Conservation (phyloP, 768 basidiomycete genomes). For the Cystoderma amianthinum region DNA sequence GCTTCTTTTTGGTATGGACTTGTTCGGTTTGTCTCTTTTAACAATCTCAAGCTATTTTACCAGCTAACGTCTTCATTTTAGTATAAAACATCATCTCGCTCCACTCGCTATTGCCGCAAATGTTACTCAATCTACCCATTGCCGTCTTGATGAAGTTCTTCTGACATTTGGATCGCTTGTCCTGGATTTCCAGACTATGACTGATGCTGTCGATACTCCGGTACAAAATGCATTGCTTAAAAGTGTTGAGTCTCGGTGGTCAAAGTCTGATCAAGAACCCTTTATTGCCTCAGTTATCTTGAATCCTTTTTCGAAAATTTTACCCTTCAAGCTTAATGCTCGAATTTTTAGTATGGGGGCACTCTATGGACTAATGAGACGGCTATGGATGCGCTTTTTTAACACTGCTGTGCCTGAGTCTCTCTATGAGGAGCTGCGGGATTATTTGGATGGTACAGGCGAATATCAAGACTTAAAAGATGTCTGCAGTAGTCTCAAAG, state of each 20-base stretch:
- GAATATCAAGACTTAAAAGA: background rate
- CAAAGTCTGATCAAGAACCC: constrained; percentile 10
- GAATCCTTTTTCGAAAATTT: background rate
- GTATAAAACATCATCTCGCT: constrained; percentile 18
- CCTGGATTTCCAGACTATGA: constrained; percentile 8
- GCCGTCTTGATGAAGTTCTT: constrained; percentile 20
- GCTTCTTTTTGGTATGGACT: constrained; percentile 22
- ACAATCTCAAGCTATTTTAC: constrained; percentile 2
- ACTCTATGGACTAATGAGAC: background rate
- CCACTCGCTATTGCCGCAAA: constrained; percentile 23
- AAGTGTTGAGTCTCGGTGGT: constrained; percentile 22
- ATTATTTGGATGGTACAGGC: background rate
- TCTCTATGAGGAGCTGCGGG: background rate
- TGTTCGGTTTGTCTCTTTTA: constrained; percentile 12
- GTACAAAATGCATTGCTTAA: constrained; percentile 14
- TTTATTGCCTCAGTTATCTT: background rate
- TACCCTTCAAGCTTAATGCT: background rate
- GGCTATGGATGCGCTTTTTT: background rate
- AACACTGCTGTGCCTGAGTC: background rate
- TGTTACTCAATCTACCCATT: constrained; percentile 17
- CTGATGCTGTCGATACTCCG: constrained; percentile 8
- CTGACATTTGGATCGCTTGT: constrained; percentile 20
- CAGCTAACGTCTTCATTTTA: constrained; percentile 6
- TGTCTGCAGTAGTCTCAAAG: no score
- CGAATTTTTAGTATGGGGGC: background rate